These are phyloP conservation scores for Phaeodactylum tricornutum DNA, from an alignment of 108 stramenopile genomes.

Conservation along the genomic window DNA sequence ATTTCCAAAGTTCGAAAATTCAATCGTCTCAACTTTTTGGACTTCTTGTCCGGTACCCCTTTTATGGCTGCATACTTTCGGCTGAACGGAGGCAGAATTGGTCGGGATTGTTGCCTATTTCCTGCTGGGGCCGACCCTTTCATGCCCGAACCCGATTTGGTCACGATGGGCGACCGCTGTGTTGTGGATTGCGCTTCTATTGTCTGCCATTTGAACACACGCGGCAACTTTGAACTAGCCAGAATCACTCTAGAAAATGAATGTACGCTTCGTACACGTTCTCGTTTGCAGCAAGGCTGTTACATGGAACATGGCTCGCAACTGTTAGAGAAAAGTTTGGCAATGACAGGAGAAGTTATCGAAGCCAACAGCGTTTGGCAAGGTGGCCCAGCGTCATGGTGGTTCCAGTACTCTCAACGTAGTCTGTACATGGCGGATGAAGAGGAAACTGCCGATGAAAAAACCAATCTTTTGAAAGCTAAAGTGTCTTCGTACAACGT, in stretches of 20 bases:
- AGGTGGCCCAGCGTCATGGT: conserved; percentile 45
- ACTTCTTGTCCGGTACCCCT: conserved; percentile 30
- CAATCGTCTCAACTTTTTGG: conserved; percentile 18
- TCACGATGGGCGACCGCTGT: conserved; percentile 39
- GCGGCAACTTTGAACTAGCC: conserved; percentile 49
- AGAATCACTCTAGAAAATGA: conserved; percentile 31
- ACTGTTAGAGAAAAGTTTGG: conserved; percentile 50
- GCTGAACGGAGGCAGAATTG: conserved; percentile 22
- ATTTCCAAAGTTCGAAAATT: conserved; percentile 19
- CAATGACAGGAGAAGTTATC: conserved; percentile 49
- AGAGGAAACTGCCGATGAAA: no score
- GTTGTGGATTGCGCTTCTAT: conserved; percentile 47
- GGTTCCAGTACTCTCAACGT: no score
- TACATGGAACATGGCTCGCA: conserved; percentile 34
- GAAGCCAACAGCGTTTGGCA: conserved; percentile 53
- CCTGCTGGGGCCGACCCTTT: conserved; percentile 52
- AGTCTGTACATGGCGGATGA: no score
- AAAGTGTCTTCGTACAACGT: no score
- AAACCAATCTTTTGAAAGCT: no score
- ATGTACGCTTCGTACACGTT: conserved; percentile 31
- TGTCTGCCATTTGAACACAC: conserved; percentile 52
- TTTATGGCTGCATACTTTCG: conserved; percentile 29
- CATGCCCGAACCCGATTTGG: conserved; percentile 54
- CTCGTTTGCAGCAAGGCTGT: conserved; percentile 37
- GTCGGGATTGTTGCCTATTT: conserved; percentile 40